Conservation (phyloP, 768 basidiomycete species). For the Amanita exitialis region DNA sequence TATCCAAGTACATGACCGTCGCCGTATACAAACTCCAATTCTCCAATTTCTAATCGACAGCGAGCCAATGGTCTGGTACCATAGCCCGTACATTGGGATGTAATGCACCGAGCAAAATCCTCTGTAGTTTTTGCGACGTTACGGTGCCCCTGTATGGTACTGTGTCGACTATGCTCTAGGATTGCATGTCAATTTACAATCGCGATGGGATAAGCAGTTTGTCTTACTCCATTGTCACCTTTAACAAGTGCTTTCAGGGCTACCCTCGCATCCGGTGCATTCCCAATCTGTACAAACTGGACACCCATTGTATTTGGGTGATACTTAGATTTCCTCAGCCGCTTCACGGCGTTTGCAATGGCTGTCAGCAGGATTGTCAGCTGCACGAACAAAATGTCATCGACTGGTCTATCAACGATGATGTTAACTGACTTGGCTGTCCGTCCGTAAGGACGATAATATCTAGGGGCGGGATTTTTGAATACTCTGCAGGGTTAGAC, state of each 20-base stretch:
- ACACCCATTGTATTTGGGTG: slow-evolving; percentile 23
- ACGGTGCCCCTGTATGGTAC: slow-evolving; percentile 17
- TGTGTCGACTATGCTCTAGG: slow-evolving; percentile 22
- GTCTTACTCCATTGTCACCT: slow-evolving; percentile 16
- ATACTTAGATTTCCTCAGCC: slow-evolving; percentile 15
- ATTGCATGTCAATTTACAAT: background rate
- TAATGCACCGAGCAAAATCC: slow-evolving; percentile 22
- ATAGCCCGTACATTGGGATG: slow-evolving; percentile 21
- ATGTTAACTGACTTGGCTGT: slow-evolving; percentile 14
- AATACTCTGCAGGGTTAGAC: slow-evolving; percentile 8
- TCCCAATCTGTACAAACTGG: slow-evolving; percentile 24
- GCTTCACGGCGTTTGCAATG: slow-evolving; percentile 15
- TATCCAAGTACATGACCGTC: too few relatives aligned
- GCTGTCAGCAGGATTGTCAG: slow-evolving; percentile 5
- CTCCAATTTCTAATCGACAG: too few relatives aligned
- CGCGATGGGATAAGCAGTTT: background rate
- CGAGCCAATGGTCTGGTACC: background rate
- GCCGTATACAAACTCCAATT: too few relatives aligned
- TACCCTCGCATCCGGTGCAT: slow-evolving; percentile 12
- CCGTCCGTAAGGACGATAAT: slow-evolving; percentile 25
- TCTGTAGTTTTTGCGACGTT: slow-evolving; percentile 17
- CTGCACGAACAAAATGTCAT: background rate
- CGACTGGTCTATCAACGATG: too few relatives aligned
- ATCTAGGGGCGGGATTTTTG: slow-evolving; percentile 18
- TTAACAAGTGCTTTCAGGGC: slow-evolving; percentile 17